Evolutionary conservation across 148 eudicot species (phyloP).

Genomic region (Limonium bicolor): DNA sequence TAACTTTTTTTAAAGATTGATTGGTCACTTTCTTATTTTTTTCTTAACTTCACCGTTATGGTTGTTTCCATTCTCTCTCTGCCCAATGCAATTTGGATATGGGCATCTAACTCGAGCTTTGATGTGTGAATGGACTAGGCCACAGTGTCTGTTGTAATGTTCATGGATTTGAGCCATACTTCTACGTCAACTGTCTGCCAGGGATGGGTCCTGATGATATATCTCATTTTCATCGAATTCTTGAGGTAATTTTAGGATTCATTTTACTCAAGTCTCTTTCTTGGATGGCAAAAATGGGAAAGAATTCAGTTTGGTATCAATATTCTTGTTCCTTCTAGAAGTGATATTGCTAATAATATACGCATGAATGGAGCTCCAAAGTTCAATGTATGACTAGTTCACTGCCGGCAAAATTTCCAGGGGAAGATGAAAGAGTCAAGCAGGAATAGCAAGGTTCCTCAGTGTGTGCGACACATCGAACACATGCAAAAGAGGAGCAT

Average conservation of each 20-base stretch:
- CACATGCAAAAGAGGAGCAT: conserved; percentile 87
- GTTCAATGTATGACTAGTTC: too few relatives aligned
- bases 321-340: too few relatives aligned
- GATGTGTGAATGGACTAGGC: conserved; percentile 30
- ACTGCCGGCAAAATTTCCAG: too few relatives aligned
- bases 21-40: background rate
- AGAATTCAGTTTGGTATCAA: too few relatives aligned
- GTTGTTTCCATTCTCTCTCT: background rate
- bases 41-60: background rate
- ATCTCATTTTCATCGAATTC: conserved; percentile 61
- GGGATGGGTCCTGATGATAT: conserved; percentile 98
- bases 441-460: conserved; percentile 49
- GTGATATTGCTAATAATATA: too few relatives aligned
- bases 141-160: conserved; percentile 88
- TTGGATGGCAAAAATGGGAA: too few relatives aligned
- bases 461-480: conserved; percentile 61
- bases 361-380: background rate
- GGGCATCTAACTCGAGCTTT: background rate
- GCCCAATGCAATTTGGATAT: background rate
- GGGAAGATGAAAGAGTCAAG: conserved; percentile 79
- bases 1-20: too few relatives aligned
- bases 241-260: conserved; percentile 74
- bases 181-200: conserved; percentile 71
- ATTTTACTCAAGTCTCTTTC: too few relatives aligned
- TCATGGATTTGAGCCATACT: conserved; percentile 98